Evolutionary conservation across 139 green algal species (phyloP).

Genomic region (Chloropicon primus): DNA sequence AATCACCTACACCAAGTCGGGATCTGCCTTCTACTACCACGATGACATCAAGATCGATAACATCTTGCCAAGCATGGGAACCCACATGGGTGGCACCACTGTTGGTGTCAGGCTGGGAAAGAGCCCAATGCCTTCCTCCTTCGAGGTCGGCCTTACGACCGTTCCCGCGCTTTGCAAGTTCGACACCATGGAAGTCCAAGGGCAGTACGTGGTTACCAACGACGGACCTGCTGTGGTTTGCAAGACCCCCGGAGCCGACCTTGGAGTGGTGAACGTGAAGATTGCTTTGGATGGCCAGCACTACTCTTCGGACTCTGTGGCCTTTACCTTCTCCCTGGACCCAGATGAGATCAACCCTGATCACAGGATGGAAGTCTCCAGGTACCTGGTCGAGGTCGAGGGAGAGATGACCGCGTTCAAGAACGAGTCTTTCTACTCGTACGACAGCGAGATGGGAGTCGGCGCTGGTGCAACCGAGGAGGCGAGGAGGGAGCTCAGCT

Average conservation of each 20-base stretch:
- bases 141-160: conserved; percentile 1
- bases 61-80: not conserved
- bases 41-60: conserved; percentile 1
- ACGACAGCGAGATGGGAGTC: not conserved
- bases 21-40: conserved; percentile 10
- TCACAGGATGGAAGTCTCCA: not conserved
- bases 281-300: conserved; percentile 10
- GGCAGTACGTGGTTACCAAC: conserved; percentile 6
- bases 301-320: conserved; percentile 1
- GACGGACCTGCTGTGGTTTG: not conserved
- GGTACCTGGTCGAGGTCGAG: not conserved
- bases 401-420: not conserved
- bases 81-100: not conserved
- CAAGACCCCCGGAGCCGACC: not conserved
- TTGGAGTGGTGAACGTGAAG: not conserved
- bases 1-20: not conserved
- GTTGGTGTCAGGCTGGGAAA: not conserved
- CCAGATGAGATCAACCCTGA: not conserved
- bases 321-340: conserved; percentile 5
- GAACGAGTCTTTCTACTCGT: not conserved
- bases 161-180: conserved; percentile 3
- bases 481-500: not conserved
- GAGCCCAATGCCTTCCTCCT: not conserved
- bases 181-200: not conserved
- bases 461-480: not conserved